Percentiles rank a stretch among this genome's conserved stretches.
These are phyloP conservation scores for Terfezia claveryi DNA, from an alignment of 495 filamentous ascomycete species.

Conservation along the genomic window DNA sequence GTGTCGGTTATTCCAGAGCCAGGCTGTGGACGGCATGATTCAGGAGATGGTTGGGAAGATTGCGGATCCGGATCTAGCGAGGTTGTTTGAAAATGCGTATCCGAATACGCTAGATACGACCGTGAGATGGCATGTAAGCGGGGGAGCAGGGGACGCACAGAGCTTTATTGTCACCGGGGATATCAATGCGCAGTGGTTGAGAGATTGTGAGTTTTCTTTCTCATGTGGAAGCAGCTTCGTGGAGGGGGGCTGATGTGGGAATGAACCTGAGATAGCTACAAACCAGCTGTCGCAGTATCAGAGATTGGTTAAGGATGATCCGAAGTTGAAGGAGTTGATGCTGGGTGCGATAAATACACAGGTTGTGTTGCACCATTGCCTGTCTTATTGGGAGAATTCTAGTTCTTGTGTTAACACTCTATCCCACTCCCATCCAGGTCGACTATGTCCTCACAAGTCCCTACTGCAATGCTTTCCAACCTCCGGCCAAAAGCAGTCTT, in stretches of 20 bases:
- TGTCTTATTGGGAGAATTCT: neutral
- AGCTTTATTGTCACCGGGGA: slow-evolving; percentile 97
- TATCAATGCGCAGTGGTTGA: slow-evolving; percentile 93
- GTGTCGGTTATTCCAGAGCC: slow-evolving; percentile 76
- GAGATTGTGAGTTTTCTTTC: slow-evolving; percentile 39
- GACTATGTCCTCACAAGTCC: slow-evolving; percentile 87
- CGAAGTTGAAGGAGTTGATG: slow-evolving; percentile 51
- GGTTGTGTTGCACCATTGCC: slow-evolving; percentile 6
- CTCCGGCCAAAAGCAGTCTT: slow-evolving; percentile 60
- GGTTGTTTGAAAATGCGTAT: slow-evolving; percentile 92
- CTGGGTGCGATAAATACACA: slow-evolving; percentile 94
- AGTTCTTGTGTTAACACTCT: neutral
- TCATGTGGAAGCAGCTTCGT: neutral
- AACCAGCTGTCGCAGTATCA: slow-evolving; percentile 90
- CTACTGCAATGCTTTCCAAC: slow-evolving; percentile 98
- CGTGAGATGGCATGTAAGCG: slow-evolving; percentile 34
- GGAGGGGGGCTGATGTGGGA: neutral
- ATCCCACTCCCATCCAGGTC: slow-evolving; percentile 17
- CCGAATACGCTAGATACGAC: slow-evolving; percentile 91
- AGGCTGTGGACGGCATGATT: slow-evolving; percentile 72
- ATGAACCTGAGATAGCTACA: slow-evolving; percentile 23
- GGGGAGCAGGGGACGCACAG: slow-evolving; percentile 28
- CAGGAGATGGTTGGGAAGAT: slow-evolving; percentile 55
- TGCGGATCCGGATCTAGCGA: slow-evolving; percentile 69
- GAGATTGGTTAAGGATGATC: slow-evolving; percentile 55